Percentiles rank a stretch among this genome's conserved stretches.
Evolutionary conservation across 768 basidiomycete genomes (phyloP).

Genomic region (Heimioporus sp.): DNA sequence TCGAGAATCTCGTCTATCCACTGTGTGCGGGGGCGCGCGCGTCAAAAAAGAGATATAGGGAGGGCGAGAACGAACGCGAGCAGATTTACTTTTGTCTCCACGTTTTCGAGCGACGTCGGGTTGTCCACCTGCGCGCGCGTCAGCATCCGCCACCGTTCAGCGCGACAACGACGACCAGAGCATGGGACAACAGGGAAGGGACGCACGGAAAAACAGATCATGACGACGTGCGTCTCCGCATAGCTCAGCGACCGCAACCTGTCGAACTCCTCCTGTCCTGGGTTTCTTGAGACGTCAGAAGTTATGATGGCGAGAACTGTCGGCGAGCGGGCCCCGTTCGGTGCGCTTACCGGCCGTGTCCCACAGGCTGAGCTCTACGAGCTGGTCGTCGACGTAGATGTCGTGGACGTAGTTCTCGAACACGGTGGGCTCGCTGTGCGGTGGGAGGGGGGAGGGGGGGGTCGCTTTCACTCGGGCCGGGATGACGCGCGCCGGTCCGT

Average conservation of each 20-base stretch:
- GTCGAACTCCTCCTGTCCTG: slow-evolving; percentile 96
- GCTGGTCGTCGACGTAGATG: slow-evolving; percentile 79
- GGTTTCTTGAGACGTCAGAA: slow-evolving; percentile 33
- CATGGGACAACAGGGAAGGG: no score
- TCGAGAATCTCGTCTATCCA: slow-evolving; percentile 93
- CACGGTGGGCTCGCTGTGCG: slow-evolving; percentile 80
- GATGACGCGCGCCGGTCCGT: background rate
- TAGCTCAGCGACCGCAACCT: slow-evolving; percentile 91
- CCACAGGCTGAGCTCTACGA: slow-evolving; percentile 92
- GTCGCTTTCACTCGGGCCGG: background rate
- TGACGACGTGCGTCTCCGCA: slow-evolving; percentile 93
- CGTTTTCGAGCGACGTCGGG: slow-evolving; percentile 91
- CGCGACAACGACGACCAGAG: background rate
- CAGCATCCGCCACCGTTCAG: background rate
- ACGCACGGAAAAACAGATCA: slow-evolving; percentile 92
- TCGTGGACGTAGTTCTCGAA: slow-evolving; percentile 98
- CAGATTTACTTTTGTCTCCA: slow-evolving; percentile 77
- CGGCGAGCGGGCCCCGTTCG: background rate
- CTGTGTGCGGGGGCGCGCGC: slow-evolving; percentile 43
- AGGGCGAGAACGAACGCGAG: background rate
- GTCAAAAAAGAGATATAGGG: background rate
- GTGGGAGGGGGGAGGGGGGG: no score
- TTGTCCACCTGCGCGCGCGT: slow-evolving; percentile 70
- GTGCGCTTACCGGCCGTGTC: slow-evolving; percentile 82
- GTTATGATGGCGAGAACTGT: slow-evolving; percentile 12